These are phyloP conservation scores for Cladosporium halotolerans DNA, from an alignment of 2,329 filamentous ascomycete species.

Conservation along the genomic window DNA sequence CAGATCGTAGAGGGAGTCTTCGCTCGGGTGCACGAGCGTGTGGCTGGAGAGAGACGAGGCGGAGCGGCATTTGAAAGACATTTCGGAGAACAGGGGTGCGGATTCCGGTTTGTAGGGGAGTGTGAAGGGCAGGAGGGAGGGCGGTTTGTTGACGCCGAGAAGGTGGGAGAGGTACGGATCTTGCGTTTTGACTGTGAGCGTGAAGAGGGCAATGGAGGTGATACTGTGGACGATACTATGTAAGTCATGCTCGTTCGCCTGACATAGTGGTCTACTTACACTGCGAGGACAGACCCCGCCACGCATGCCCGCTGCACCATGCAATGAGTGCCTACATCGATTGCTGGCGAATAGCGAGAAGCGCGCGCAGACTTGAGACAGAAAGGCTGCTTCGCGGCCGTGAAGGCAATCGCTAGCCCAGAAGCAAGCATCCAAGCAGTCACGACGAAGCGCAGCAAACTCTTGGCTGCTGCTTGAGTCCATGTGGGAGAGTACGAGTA, in stretches of 20 bases:
- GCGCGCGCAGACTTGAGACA: constrained; percentile 12
- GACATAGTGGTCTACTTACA: constrained; percentile 16
- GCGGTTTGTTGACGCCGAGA: constrained; percentile 19
- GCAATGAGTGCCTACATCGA: constrained; percentile 19
- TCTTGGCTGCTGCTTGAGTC: constrained; percentile 14
- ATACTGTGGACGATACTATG: constrained; percentile 14
- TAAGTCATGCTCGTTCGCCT: background rate
- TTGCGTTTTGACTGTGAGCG: constrained; percentile 21
- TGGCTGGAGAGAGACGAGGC: constrained; percentile 20
- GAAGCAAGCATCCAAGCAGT: constrained; percentile 23
- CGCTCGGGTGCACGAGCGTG: constrained; percentile 11
- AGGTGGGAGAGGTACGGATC: constrained; percentile 22
- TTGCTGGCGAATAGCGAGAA: background rate
- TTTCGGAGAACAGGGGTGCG: constrained; percentile 20
- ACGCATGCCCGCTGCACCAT: constrained; percentile 23
- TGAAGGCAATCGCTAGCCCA: constrained; percentile 22
- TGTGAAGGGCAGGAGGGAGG: constrained; percentile 16
- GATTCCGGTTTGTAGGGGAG: constrained; percentile 18
- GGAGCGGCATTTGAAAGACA: constrained; percentile 29
- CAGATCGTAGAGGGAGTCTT: constrained; percentile 9
- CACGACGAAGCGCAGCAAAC: constrained; percentile 16
- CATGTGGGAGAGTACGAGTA: background rate
- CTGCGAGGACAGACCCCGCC: constrained; percentile 18
- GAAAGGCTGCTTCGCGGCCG: constrained; percentile 17
- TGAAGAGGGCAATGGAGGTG: constrained; percentile 18